Percentiles rank a stretch among this genome's conserved stretches.
Conservation (phyloP, 306 rosid genomes). For the Acacia crassicarpa region DNA sequence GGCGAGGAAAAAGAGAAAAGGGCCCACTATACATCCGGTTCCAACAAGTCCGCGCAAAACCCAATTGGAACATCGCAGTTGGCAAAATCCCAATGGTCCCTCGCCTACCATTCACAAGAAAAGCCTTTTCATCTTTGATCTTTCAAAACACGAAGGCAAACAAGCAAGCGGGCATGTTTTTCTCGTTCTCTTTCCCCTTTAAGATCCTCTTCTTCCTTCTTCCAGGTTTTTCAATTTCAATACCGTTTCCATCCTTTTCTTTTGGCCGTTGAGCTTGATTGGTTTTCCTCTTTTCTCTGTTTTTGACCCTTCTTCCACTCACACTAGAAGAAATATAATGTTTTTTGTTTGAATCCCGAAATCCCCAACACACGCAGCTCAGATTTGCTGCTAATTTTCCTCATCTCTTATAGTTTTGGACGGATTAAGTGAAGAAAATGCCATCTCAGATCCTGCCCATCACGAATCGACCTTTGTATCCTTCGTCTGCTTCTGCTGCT, state of each 20-base stretch:
- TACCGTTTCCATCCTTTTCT: not conserved
- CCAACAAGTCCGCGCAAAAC: not conserved
- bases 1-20: not conserved
- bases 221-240: not conserved
- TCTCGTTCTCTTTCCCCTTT: not conserved
- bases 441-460: constrained; percentile 63
- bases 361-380: not conserved
- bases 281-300: no score
- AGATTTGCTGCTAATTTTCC: constrained; percentile 20
- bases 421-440: constrained; percentile 39
- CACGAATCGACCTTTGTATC: constrained; percentile 28
- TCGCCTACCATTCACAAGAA: not conserved
- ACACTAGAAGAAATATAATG: not conserved
- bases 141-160: not conserved
- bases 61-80: not conserved
- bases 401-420: not conserved
- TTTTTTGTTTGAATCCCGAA: not conserved
- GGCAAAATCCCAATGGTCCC: not conserved
- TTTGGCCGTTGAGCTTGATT: not conserved
- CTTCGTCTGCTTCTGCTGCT: not conserved
- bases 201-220: not conserved
- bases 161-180: no score
- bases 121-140: not conserved
- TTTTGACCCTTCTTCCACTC: no score
- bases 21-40: not conserved